A percentile compares a stretch with the other conserved stretches of the same genome.
Evolutionary conservation across 129 eudicot genomes (phyloP).

Genomic region (Flaveria bidentis): DNA sequence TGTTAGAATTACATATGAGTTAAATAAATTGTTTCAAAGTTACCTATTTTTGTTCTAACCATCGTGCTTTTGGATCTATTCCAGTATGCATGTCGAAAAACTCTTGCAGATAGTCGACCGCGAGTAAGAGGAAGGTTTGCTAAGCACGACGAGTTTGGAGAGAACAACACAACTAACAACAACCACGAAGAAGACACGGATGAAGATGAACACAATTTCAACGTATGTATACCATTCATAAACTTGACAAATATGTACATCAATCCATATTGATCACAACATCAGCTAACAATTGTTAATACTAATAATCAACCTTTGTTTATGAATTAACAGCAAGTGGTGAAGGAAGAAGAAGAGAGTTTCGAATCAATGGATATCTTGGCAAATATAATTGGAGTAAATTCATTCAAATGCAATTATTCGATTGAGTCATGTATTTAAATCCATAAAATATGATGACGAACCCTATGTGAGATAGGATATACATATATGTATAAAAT

Average conservation of each 20-base stretch:
- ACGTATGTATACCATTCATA: constrained; percentile 25
- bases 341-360: constrained; percentile 69
- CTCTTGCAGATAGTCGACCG: constrained; percentile 84
- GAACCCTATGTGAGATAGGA: background rate
- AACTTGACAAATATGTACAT: background rate
- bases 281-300: constrained; percentile 28
- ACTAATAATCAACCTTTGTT: background rate
- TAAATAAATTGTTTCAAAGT: background rate
- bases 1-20: background rate
- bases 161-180: constrained; percentile 37
- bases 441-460: constrained; percentile 4
- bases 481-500: background rate
- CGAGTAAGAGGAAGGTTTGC: constrained; percentile 88
- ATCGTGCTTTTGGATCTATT: background rate
- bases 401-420: constrained; percentile 75
- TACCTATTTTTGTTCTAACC: background rate
- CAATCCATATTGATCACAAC: constrained; percentile 12
- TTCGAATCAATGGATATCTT: constrained; percentile 69
- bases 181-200: constrained; percentile 67
- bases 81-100: constrained; percentile 88
- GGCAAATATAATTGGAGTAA: constrained; percentile 64
- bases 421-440: constrained; percentile 73
- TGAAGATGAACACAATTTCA: constrained; percentile 50
- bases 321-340: constrained; percentile 39
- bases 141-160: constrained; percentile 66